Evolutionary conservation across 2,329 filamentous ascomycete species (phyloP), one percentile per base, ranked within the genome.

Genomic region (Ceratocystis ficicola): DNA sequence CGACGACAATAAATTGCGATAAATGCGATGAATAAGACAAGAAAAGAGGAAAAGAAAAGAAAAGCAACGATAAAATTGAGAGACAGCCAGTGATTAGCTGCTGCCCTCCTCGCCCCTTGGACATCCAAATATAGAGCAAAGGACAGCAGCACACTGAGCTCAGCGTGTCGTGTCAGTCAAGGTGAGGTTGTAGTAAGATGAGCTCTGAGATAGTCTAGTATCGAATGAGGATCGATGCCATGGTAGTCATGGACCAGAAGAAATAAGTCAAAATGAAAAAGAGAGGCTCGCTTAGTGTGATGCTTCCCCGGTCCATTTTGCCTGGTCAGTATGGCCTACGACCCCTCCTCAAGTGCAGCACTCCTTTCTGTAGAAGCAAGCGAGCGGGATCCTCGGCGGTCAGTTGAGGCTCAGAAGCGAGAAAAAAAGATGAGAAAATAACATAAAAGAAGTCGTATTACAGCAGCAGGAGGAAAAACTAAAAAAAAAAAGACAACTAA

Each of bases 401-500:
- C 25, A 57, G 52, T 17, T 57, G 52, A 57, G 52, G 52, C 52
- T 57, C 52, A 30, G 52, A 15, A 15, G 12, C 36, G 12, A 15
- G 36, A 41, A 12, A 4, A 41, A 41, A 41, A 41, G 36, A 41
- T 1, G 36, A 41, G 36, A 41, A 41, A 41, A 41, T 41, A 41
- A 41, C 10, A 3, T 41, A 41, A 41, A 41, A 12, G 36, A 12
- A 41, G 36, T 32, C 25, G 50, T 55, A 55, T 55, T 17, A 25
- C n/a, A 25, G 0, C n/a, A n/a, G n/a, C 5, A 20, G n/a, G 6
- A 25, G n/a, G 22, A 8, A 2, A 50, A n/a, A 7, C 0, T 1
- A 50, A 20, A 50, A 20, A 22, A 36, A 10, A 8, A 36, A 36
- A 36, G 32, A 36, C 7, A 10, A 7, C 46, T 4, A n/a, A 50